phyloP scores from a whole-genome alignment of 768 basidiomycete genomes.

The Amanita rubescens region DNA sequence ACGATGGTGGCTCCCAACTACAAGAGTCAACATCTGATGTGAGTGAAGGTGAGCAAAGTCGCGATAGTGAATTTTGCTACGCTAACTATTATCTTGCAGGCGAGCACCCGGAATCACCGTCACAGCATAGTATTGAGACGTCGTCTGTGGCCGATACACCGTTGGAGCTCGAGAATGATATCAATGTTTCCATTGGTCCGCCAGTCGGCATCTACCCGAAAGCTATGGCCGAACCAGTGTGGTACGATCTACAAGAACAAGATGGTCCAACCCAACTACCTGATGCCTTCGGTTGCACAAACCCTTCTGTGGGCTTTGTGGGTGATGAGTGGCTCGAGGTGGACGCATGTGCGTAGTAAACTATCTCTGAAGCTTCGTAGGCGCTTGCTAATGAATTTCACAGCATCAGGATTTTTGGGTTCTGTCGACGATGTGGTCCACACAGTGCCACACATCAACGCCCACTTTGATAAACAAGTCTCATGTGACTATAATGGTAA shows the following conservation, averaged over 20 bases:
- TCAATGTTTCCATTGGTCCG: not conserved
- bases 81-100: not conserved
- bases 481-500: not conserved
- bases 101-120: not conserved
- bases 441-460: not conserved
- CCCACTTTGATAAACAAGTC: conserved; percentile 1
- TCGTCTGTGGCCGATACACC: not conserved
- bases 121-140: not conserved
- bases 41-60: not conserved
- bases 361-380: not conserved
- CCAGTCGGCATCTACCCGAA: not conserved
- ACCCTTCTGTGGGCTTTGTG: not conserved
- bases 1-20: not conserved
- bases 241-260: not conserved
- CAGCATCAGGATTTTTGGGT: not conserved
- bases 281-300: not conserved
- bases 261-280: not conserved
- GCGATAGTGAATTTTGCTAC: not conserved
- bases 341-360: not conserved
- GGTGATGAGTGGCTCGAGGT: not conserved
- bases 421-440: not conserved
- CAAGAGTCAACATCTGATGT: not conserved
- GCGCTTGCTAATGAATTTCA: not conserved
- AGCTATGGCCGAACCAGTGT: not conserved
- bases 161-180: not conserved